phyloP scores from a whole-genome alignment of 176 grass and related monocot genomes.

The Oropetium thomaeum region DNA sequence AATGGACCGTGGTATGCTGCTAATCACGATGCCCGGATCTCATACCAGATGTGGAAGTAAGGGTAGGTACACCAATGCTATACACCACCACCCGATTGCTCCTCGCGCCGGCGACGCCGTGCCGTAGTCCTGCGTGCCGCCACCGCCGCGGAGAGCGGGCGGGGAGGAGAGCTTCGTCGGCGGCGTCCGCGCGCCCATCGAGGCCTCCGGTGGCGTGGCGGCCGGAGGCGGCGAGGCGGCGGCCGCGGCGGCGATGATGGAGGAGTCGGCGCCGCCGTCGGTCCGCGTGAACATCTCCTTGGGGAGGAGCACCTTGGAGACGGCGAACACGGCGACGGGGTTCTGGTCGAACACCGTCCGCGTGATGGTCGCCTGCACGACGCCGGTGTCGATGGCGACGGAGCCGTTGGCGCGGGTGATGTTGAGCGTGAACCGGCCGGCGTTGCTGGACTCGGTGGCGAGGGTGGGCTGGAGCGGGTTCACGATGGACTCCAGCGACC shows the following conservation, averaged over 20 bases:
- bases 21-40: constrained; percentile 25
- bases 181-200: constrained; percentile 21
- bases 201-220: constrained; percentile 22
- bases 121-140: not conserved
- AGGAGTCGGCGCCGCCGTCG: not conserved
- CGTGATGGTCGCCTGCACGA: constrained; percentile 83
- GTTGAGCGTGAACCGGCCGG: constrained; percentile 82
- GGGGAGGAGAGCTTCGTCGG: constrained; percentile 59
- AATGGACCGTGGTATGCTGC: not conserved
- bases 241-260: not conserved
- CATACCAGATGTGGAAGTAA: constrained; percentile 26
- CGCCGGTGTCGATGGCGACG: constrained; percentile 84
- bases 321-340: constrained; percentile 83
- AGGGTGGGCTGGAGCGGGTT: constrained; percentile 86
- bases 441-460: constrained; percentile 70
- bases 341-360: constrained; percentile 89
- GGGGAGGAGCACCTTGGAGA: constrained; percentile 79
- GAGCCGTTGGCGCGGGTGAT: constrained; percentile 77
- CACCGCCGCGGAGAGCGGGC: constrained; percentile 37
- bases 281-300: constrained; percentile 71
- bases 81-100: constrained; percentile 20
- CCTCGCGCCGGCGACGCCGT: not conserved
- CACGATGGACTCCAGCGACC: constrained; percentile 86
- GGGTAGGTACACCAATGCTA: constrained; percentile 46
- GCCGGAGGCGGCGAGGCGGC: constrained; percentile 1